Percentiles rank a stretch among this genome's conserved stretches.
phyloP scores from a whole-genome alignment of 2,329 filamentous ascomycete species.

The Incumbomyces lentus region DNA sequence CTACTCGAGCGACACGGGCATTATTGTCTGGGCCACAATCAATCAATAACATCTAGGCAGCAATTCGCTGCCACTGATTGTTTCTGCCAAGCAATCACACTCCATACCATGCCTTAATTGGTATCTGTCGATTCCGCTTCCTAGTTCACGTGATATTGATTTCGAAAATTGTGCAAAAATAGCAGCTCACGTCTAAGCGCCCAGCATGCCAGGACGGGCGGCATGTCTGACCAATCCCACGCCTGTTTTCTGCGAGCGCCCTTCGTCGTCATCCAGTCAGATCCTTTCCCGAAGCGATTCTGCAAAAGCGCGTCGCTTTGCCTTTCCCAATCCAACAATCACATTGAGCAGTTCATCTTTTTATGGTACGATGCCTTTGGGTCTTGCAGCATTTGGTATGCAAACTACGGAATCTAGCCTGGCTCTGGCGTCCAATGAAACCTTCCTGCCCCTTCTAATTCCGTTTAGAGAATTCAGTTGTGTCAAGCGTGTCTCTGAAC shows the following conservation, averaged over 20 bases:
- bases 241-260: background rate
- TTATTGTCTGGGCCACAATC: too few species aligned
- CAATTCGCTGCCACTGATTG: too few species aligned
- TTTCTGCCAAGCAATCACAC: too few species aligned
- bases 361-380: background rate
- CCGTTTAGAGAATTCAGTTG: background rate
- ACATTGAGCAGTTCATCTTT: background rate
- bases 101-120: too few species aligned
- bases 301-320: slow-evolving; percentile 4
- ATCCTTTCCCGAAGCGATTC: background rate
- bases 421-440: slow-evolving; percentile 1
- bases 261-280: background rate
- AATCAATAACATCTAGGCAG: too few species aligned
- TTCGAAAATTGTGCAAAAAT: too few species aligned
- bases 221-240: background rate
- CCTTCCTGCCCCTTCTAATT: background rate
- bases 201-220: too few species aligned
- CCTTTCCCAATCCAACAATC: background rate
- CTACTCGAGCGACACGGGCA: too few species aligned
- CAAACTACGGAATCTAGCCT: slow-evolving; percentile 2
- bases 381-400: background rate
- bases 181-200: too few species aligned
- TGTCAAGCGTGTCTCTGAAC: slow-evolving; percentile 1
- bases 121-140: too few species aligned
- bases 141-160: too few species aligned